phyloP scores from a whole-genome alignment of 2,329 filamentous ascomycete genomes.

The Fusarium sp. region DNA sequence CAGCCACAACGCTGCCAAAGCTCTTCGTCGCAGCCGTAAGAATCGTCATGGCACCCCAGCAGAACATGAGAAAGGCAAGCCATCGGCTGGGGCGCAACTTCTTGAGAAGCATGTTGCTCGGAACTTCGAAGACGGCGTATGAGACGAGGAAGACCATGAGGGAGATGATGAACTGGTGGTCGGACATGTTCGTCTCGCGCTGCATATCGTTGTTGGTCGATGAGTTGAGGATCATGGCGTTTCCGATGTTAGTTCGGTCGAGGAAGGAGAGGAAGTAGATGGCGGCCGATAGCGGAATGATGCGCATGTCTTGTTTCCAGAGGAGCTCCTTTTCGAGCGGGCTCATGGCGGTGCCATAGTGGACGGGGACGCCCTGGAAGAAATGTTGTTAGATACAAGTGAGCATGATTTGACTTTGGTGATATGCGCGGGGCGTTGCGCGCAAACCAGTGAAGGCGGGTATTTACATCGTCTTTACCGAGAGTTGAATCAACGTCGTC shows the following conservation, averaged over 20 bases:
- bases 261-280: slow-evolving; percentile 78
- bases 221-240: slow-evolving; percentile 74
- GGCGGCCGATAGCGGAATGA: slow-evolving; percentile 71
- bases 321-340: slow-evolving; percentile 57
- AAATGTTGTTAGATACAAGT: slow-evolving; percentile 26
- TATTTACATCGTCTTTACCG: slow-evolving; percentile 43
- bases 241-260: slow-evolving; percentile 77
- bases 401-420: neutral
- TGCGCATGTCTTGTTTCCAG: slow-evolving; percentile 71
- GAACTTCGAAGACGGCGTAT: slow-evolving; percentile 72
- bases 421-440: slow-evolving; percentile 9
- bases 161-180: slow-evolving; percentile 69
- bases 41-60: slow-evolving; percentile 77
- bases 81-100: slow-evolving; percentile 72
- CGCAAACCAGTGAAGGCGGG: neutral
- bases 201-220: slow-evolving; percentile 72
- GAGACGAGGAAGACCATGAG: slow-evolving; percentile 73
- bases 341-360: slow-evolving; percentile 43
- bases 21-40: slow-evolving; percentile 73
- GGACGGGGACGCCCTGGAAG: slow-evolving; percentile 36
- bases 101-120: slow-evolving; percentile 75
- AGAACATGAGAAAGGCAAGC: slow-evolving; percentile 74
- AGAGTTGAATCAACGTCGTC: slow-evolving; percentile 48
- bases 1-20: slow-evolving; percentile 73
- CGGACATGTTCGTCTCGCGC: slow-evolving; percentile 70